These are phyloP conservation scores for Dioscorea cayenensis DNA, from an alignment of 116 monocot genomes.

Conservation along the genomic window DNA sequence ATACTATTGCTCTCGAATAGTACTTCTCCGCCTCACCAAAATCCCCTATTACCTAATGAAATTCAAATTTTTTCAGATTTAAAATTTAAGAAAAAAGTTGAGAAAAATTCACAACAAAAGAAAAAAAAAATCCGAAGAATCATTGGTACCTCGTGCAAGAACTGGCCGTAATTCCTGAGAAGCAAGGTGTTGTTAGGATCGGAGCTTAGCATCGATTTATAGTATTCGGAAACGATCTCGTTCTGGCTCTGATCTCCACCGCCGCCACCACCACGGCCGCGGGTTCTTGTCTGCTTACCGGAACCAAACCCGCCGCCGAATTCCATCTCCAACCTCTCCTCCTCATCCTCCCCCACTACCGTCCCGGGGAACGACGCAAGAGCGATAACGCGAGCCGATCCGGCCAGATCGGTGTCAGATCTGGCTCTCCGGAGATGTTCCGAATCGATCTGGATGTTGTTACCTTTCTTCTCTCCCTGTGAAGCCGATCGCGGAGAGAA, in stretches of 20 bases:
- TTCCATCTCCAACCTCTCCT: not conserved
- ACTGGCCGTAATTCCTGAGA: slow-evolving; percentile 68
- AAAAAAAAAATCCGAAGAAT: not conserved
- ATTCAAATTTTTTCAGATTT: not conserved
- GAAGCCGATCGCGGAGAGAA: not conserved
- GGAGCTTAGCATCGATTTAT: slow-evolving; percentile 51
- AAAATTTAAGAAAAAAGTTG: not conserved
- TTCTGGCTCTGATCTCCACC: slow-evolving; percentile 3
- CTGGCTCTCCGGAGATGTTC: slow-evolving; percentile 14
- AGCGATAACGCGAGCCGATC: not conserved
- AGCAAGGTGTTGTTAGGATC: slow-evolving; percentile 72
- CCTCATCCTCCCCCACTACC: slow-evolving; percentile 7
- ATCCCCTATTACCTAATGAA: slow-evolving; percentile 47
- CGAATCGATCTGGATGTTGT: not conserved
- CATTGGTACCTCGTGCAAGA: slow-evolving; percentile 54
- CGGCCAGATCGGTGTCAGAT: slow-evolving; percentile 22
- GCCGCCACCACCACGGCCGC: slow-evolving; percentile 14
- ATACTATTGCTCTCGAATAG: slow-evolving; percentile 73
- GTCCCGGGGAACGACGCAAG: not conserved
- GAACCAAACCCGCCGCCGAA: slow-evolving; percentile 18
- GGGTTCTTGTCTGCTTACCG: slow-evolving; percentile 14
- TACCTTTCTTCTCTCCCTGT: slow-evolving; percentile 8
- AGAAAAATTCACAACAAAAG: not conserved
- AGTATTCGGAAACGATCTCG: slow-evolving; percentile 39
- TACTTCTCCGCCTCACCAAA: slow-evolving; percentile 55